A percentile compares a stretch with the other conserved stretches of the same genome.
These are phyloP conservation scores for Rhodomyrtus psidioides DNA, from an alignment of 441 rosid species.

Conservation along the genomic window DNA sequence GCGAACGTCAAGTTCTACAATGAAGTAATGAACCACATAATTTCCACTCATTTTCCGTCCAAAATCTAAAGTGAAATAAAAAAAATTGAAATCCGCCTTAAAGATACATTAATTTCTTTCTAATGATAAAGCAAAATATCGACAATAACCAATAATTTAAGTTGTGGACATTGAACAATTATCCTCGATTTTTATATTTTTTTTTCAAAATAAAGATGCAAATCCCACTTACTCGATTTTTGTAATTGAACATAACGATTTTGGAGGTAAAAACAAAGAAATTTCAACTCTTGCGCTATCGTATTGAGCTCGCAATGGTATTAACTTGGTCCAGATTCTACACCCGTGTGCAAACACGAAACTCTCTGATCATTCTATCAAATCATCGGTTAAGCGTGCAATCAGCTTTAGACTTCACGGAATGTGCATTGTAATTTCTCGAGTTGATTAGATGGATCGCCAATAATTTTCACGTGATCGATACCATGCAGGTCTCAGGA, in stretches of 20 bases:
- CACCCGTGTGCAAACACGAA: not conserved
- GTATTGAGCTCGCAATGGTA: not conserved
- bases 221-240: not conserved
- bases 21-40: not conserved
- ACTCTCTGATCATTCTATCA: not conserved
- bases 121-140: not conserved
- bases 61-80: not conserved
- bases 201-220: no score
- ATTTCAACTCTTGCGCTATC: not conserved
- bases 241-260: no score
- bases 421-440: not conserved
- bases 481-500: not conserved
- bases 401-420: not conserved
- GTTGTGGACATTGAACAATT: fast-evolving
- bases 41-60: not conserved
- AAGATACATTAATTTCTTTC: not conserved
- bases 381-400: not conserved
- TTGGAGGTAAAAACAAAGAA: no score
- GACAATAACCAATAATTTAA: not conserved
- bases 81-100: not conserved
- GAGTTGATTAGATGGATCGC: not conserved
- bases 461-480: not conserved
- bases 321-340: not conserved
- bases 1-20: not conserved
- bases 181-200: not conserved